Evolutionary conservation across 305 asterid genomes (phyloP).

Genomic region (Rubia balearica): DNA sequence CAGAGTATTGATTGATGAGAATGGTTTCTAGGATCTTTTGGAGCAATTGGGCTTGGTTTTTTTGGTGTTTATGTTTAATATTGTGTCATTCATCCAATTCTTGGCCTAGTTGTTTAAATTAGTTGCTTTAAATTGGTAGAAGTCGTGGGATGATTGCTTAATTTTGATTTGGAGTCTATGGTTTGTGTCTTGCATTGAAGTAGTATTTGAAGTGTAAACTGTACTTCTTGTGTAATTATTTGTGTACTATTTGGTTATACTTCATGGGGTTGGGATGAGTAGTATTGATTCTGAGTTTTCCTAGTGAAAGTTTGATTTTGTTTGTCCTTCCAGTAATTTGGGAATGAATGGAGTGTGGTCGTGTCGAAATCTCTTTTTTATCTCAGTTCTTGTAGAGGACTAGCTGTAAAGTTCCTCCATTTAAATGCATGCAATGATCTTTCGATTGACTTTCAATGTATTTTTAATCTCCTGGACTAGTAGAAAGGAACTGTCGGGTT

Average conservation of each 20-base stretch:
- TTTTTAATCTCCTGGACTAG: background rate
- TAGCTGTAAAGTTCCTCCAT: too few relatives aligned
- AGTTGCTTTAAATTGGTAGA: background rate
- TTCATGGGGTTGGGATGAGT: background rate
- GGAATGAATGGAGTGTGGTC: background rate
- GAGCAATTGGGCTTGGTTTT: background rate
- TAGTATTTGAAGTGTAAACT: background rate
- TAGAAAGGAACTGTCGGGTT: background rate
- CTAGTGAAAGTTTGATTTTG: background rate
- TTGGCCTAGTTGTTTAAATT: background rate
- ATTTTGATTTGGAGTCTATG: background rate
- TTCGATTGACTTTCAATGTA: background rate
- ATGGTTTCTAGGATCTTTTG: constrained; percentile 2
- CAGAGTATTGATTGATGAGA: background rate
- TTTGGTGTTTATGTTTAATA: background rate
- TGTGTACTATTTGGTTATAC: background rate
- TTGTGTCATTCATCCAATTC: background rate
- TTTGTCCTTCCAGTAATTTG: background rate
- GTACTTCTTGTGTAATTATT: background rate
- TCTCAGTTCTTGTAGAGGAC: background rate
- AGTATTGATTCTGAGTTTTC: background rate
- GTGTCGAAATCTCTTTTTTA: background rate
- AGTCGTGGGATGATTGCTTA: background rate
- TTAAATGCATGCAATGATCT: background rate
- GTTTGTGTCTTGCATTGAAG: background rate